These are phyloP conservation scores for Elsinoe batatas DNA, from an alignment of 2,329 filamentous ascomycete genomes.

Conservation along the genomic window DNA sequence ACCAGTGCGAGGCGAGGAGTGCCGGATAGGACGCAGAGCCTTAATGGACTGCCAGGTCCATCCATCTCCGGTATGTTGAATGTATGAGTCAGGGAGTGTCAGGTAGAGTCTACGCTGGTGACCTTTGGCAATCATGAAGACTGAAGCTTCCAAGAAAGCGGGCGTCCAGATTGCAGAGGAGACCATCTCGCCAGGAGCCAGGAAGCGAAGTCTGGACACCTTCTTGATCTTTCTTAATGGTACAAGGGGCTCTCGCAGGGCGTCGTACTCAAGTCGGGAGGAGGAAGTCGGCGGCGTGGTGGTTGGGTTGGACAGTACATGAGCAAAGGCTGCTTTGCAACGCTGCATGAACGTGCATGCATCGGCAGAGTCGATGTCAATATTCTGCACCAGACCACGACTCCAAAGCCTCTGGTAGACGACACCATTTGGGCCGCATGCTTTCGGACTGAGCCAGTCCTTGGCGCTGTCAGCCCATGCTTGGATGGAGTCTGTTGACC, in stretches of 20 bases:
- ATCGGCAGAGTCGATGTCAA: constrained; percentile 53
- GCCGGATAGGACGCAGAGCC: constrained; percentile 49
- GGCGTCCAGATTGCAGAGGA: constrained; percentile 63
- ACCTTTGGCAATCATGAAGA: constrained; percentile 61
- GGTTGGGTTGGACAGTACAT: constrained; percentile 25
- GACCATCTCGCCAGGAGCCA: constrained; percentile 61
- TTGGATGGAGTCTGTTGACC: constrained; percentile 40
- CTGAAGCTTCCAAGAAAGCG: constrained; percentile 57
- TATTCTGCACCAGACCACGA: constrained; percentile 57
- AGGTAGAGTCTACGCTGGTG: constrained; percentile 58
- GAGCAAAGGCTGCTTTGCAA: constrained; percentile 52
- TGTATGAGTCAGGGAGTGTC: constrained; percentile 64
- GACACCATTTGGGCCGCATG: constrained; percentile 52
- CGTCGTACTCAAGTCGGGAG: constrained; percentile 39
- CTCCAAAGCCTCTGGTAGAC: constrained; percentile 65
- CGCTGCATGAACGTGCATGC: constrained; percentile 58
- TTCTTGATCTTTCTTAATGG: constrained; percentile 68
- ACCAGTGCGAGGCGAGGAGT: constrained; percentile 33
- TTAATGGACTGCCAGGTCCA: constrained; percentile 66
- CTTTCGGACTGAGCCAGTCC: constrained; percentile 59
- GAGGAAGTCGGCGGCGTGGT: constrained; percentile 20
- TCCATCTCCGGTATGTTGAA: constrained; percentile 51
- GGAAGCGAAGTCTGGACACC: constrained; percentile 60
- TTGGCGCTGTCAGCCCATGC: constrained; percentile 37
- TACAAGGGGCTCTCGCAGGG: constrained; percentile 59